Base-by-base conservation (phyloP, 495 filamentous ascomycete genomes). In the Tuber brumale region DNA sequence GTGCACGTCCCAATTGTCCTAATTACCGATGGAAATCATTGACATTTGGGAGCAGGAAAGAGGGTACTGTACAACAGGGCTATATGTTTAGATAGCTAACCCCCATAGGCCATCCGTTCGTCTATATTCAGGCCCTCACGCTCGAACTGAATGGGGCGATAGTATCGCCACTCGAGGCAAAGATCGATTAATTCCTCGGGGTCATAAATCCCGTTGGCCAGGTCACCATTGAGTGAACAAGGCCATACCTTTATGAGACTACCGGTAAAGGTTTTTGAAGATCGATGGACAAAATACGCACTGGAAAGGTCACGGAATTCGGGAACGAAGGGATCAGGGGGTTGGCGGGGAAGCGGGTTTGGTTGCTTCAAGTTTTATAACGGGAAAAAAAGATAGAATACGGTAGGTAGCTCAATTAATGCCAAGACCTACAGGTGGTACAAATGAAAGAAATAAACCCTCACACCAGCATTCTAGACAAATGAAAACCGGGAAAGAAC, bases 401-500 rank as follows among this genome's bases (percentile, higher is more conserved):
- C n/a, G n/a, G n/a, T n/a, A 66, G 27, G 57, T 66, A 66, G 27
- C 57, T 31, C 57, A 14, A 66, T 66, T 66, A 66, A 66, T 66
- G 57, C 57, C 57, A 66, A 66, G 57, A 66, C 27, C 57, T 66
- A 48, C 23, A 57, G n/a, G 48, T n/a, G 12, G n/a, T 57, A 57
- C 23, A n/a, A 57, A 57, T 12, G 23, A n/a, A n/a, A n/a, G 57
- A 66, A 31, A 61, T 23, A 61, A 61, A 66, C 57, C 57, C 57
- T 31, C n/a, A 66, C 57, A 66, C 57, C 57, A 66, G 57, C 10
- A 66, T 66, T 66, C 57, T 66, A 66, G 57, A 66, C 57, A 66
- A 31, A 66, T 31, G 57, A n/a, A 31, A 66, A 66, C 57, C 27
- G 31, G 27, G 27, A 66, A 31, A 66, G 57, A 31, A 31, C 57